Evolutionary conservation across 2,329 filamentous ascomycete genomes (phyloP), one percentile per base, ranked within the genome.

Genomic region (Aspergillus bombycis): DNA sequence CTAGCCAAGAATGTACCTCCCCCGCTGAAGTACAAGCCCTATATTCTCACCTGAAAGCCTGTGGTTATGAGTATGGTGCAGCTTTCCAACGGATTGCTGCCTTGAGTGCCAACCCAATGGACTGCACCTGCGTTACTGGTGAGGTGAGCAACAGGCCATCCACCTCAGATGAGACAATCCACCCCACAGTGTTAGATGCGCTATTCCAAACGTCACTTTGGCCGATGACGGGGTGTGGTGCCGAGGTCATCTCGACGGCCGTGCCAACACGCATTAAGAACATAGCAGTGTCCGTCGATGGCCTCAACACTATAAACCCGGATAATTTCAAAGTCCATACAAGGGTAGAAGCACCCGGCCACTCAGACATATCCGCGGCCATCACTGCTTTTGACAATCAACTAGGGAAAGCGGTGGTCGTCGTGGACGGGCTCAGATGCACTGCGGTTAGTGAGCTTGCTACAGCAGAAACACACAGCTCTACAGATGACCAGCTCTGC

Each of bases 171-270:
- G 64, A 67, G 19, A 61, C 54, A 3, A 65, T 67, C 21, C 65
- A 67, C 19, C 65, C 65, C 12, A 63, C 65, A 9, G 58, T 63
- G 0, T 48, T 65, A 2, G 65, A 67, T 57, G 54, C 62, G 2
- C 58, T 67, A 16, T 9, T 67, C 10, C 65, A 67, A 32, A 65
- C 62, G 26, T 23, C 48, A 5, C 34, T 60, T 16, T 60, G 34
- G 50, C 52, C 50, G 7, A n/a, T n/a, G 50, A 43, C 48, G 11
- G 14, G 53, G 34, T 43, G 34, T 11, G 48, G 48, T 43, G 53
- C 38, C 3, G 12, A 55, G 23, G 8, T 43, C 8, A 30, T 60
- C 9, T 50, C 58, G 6, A 60, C 58, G 12, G 32, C 19, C 16
- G 50, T 60, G 4, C 58, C 58, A 14, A 60, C 23, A 4, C 11